A percentile compares a stretch with the other conserved stretches of the same genome.
Evolutionary conservation across 306 rosid species (phyloP).

Genomic region (Lathyrus sativus): DNA sequence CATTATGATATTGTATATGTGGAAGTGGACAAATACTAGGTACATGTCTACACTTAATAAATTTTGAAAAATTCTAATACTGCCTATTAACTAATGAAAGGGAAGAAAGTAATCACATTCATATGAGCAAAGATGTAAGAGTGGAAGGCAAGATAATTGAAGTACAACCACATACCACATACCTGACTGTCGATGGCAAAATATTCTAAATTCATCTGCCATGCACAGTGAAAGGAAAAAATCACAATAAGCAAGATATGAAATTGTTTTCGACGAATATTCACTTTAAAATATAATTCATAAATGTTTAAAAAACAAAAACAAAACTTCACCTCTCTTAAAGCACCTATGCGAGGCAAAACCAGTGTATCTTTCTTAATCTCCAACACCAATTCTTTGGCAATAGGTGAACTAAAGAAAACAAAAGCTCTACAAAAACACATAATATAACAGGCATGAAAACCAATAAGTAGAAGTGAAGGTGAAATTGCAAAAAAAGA

Average conservation of each 20-base stretch:
- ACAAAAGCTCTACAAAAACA: slow-evolving; percentile 80
- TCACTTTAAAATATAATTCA: slow-evolving; percentile 34
- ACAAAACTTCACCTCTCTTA: slow-evolving; percentile 70
- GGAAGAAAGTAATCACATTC: too few relatives aligned
- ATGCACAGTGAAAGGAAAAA: slow-evolving; percentile 37
- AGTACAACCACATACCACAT: slow-evolving; percentile 43
- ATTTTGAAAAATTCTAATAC: slow-evolving; percentile 20
- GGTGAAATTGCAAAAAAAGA: slow-evolving; percentile 23
- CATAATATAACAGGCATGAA: slow-evolving; percentile 36
- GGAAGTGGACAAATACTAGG: slow-evolving; percentile 27
- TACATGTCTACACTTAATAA: slow-evolving; percentile 21
- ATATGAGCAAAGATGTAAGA: slow-evolving; percentile 12
- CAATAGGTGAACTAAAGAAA: slow-evolving; percentile 87
- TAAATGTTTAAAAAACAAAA: slow-evolving; percentile 11
- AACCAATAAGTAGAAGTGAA: slow-evolving; percentile 32
- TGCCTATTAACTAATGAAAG: slow-evolving; percentile 18
- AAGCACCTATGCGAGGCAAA: slow-evolving; percentile 85
- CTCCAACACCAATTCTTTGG: slow-evolving; percentile 67
- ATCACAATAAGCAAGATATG: slow-evolving; percentile 29
- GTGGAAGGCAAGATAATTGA: slow-evolving; percentile 22
- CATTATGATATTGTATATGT: neutral
- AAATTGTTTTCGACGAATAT: slow-evolving; percentile 19
- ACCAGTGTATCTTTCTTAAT: slow-evolving; percentile 72
- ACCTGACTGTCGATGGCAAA: slow-evolving; percentile 95
- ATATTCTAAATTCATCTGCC: slow-evolving; percentile 97